These are phyloP conservation scores for Ogataea wickerhamii DNA, from an alignment of 805 yeast species.

Conservation along the genomic window DNA sequence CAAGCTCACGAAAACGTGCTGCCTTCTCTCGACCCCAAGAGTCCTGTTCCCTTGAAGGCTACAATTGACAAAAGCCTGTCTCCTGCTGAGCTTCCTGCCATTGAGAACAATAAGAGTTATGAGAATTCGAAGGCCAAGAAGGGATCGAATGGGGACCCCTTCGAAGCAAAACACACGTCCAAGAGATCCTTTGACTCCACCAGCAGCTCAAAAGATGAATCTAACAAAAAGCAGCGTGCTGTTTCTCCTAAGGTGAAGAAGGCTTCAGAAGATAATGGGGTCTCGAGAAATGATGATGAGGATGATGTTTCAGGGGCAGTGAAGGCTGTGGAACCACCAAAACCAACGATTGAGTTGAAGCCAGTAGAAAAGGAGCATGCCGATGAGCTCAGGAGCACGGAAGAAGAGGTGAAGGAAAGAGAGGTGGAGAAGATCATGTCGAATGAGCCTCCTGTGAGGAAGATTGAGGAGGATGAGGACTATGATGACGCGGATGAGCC, in stretches of 20 bases:
- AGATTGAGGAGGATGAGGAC: slow-evolving; percentile 36
- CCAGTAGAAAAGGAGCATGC: slow-evolving; percentile 33
- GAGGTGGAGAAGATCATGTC: slow-evolving; percentile 14
- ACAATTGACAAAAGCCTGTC: not conserved
- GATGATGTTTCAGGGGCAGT: slow-evolving; percentile 1
- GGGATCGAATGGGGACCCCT: not conserved
- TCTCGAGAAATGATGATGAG: not conserved
- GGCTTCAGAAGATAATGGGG: slow-evolving; percentile 1
- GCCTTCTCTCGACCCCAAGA: slow-evolving; percentile 7
- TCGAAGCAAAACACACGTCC: not conserved
- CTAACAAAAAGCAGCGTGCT: not conserved
- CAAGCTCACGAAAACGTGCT: slow-evolving; percentile 9
- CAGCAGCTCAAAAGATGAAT: not conserved
- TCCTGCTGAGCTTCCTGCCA: slow-evolving; percentile 1
- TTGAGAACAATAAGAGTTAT: not conserved
- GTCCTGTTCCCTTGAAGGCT: slow-evolving; percentile 5
- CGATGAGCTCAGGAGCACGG: slow-evolving; percentile 20
- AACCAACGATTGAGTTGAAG: slow-evolving; percentile 26
- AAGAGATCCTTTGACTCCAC: not conserved
- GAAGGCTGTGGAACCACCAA: slow-evolving; percentile 8
- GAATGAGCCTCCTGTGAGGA: slow-evolving; percentile 30
- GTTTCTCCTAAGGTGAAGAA: not conserved
- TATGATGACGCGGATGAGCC: slow-evolving; percentile 32
- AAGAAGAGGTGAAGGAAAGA: slow-evolving; percentile 14
- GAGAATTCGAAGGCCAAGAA: not conserved